Conservation (phyloP, 2,329 filamentous ascomycete genomes). For the Aspergillus pseudoviridinutans region DNA sequence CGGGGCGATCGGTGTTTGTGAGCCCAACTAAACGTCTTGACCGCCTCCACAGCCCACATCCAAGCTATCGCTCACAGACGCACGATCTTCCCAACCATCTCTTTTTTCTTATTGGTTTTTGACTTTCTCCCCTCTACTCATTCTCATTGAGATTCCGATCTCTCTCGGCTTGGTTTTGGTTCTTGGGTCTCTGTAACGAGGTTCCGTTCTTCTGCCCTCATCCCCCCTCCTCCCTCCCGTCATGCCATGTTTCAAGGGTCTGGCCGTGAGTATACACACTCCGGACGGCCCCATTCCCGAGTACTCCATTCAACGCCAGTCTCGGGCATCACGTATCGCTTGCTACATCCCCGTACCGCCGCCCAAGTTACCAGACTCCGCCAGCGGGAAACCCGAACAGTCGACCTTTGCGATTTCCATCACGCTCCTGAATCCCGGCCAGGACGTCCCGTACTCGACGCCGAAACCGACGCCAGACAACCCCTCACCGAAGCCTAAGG, state of each 20-base stretch:
- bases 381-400: conserved; percentile 76
- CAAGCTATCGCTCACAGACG: conserved; percentile 1
- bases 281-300: conserved; percentile 78
- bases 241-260: conserved; percentile 98
- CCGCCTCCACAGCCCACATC: conserved; percentile 25
- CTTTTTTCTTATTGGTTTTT: conserved; percentile 1
- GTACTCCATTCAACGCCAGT: conserved; percentile 92
- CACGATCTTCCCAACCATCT: conserved; percentile 3
- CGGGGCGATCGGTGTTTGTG: too few species aligned
- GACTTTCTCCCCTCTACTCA: neutral
- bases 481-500: conserved; percentile 75
- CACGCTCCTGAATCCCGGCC: conserved; percentile 81
- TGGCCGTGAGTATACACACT: conserved; percentile 94
- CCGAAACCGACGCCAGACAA: conserved; percentile 74
- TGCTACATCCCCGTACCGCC: conserved; percentile 95
- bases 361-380: conserved; percentile 67
- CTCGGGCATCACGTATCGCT: conserved; percentile 85
- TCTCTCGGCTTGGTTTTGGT: neutral
- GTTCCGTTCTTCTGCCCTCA: neutral
- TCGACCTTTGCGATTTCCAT: conserved; percentile 98
- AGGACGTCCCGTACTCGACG: conserved; percentile 87
- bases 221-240: conserved; percentile 10
- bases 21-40: conserved; percentile 12
- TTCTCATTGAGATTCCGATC: neutral
- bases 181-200: neutral